These are phyloP conservation scores for Hypoxylon crocopeplum DNA, from an alignment of 495 filamentous ascomycete genomes.

Conservation along the genomic window DNA sequence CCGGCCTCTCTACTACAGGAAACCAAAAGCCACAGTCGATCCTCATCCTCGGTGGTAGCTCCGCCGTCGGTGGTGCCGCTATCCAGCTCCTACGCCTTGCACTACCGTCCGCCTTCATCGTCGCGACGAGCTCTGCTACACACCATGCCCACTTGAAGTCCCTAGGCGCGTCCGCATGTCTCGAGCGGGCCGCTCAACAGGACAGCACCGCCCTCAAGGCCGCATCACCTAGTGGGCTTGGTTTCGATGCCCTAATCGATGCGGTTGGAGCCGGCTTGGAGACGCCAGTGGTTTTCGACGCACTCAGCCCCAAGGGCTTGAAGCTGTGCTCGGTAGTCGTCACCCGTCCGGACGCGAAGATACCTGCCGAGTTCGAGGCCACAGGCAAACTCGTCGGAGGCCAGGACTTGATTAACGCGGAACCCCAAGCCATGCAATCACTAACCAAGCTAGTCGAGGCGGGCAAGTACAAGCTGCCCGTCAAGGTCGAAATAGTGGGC, in stretches of 20 bases:
- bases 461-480: conserved; percentile 38
- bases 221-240: conserved; percentile 36
- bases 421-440: conserved; percentile 24
- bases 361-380: conserved; percentile 36
- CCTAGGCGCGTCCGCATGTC: conserved; percentile 44
- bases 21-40: conserved; percentile 36
- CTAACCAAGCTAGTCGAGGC: conserved; percentile 34
- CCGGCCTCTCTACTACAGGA: conserved; percentile 32
- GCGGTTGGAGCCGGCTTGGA: conserved; percentile 33
- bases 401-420: conserved; percentile 30
- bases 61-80: conserved; percentile 47
- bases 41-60: conserved; percentile 54
- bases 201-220: conserved; percentile 39
- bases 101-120: conserved; percentile 44
- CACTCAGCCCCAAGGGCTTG: conserved; percentile 38
- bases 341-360: conserved; percentile 36
- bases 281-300: conserved; percentile 13
- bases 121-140: conserved; percentile 47
- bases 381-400: conserved; percentile 34
- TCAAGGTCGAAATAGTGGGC: conserved; percentile 41
- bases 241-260: conserved; percentile 54
- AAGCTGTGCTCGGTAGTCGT: conserved; percentile 46
- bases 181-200: conserved; percentile 39
- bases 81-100: conserved; percentile 51
- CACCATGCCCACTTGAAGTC: conserved; percentile 40